These are phyloP conservation scores for Thuja plicata DNA, from an alignment of 83 land plant genomes.

Conservation along the genomic window DNA sequence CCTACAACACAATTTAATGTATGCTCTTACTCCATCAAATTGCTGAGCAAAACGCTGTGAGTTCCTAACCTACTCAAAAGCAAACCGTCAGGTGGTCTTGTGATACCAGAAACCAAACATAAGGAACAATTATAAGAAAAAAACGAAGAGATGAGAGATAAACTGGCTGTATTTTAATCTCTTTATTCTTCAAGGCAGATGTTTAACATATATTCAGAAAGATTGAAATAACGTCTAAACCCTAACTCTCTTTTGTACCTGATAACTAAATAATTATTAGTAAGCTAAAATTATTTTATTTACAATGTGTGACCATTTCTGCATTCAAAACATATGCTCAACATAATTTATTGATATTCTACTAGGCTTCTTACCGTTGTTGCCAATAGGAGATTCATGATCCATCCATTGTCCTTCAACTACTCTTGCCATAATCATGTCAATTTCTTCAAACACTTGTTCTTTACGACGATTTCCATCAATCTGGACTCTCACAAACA, in stretches of 20 bases:
- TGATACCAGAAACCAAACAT: background rate
- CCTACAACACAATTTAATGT: background rate
- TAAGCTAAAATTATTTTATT: background rate
- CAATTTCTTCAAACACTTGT: conserved; percentile 59
- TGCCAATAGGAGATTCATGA: background rate
- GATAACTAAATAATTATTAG: background rate
- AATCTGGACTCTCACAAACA: conserved; percentile 34
- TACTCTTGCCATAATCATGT: conserved; percentile 29
- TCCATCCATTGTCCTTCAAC: conserved; percentile 11
- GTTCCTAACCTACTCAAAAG: background rate
- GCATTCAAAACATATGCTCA: background rate
- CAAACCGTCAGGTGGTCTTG: background rate
- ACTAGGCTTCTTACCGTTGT: background rate
- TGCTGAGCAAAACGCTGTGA: background rate
- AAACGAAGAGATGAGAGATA: background rate
- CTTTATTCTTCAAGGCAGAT: background rate
- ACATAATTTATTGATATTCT: background rate
- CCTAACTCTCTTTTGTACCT: background rate
- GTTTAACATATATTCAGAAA: background rate
- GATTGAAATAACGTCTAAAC: background rate
- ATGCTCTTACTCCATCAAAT: background rate
- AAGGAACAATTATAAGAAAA: background rate
- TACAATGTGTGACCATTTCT: background rate
- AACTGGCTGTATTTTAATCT: background rate
- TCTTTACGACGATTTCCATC: conserved; percentile 77